Evolutionary conservation across 2,329 filamentous ascomycete species (phyloP), one percentile per base, ranked within the genome.

Genomic region (Nemania abortiva): DNA sequence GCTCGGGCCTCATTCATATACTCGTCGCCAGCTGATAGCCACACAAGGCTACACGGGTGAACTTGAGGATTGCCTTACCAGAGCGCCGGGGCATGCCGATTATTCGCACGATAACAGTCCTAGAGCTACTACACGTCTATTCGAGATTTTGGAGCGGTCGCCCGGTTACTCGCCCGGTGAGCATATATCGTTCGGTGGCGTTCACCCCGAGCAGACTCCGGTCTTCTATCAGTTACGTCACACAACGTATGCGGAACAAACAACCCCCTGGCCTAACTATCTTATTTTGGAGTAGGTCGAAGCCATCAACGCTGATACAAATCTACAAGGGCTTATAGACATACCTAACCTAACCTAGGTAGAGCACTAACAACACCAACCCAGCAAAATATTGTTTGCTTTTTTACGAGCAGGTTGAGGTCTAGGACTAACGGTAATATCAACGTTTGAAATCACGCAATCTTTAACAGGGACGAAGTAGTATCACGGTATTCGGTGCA

Each of bases 41-140:
- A 50, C 29, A 57, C 24, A 13, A 22, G n/a, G 54, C 49, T 50
- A 57, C 45, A 50, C 60, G 58, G 34, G 29, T 18, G 29, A 22
- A 45, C 39, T 42, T 18, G 34, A 47, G 50, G 34, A 22, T 59
- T 63, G 54, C 29, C 42, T 49, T 69, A 64, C 63, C 63, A 54
- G 27, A 52, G 34, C 39, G 45, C 60, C 52, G 69, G 53, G 62
- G 60, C 47, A 53, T 50, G 42, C 39, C 34, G 47, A 27, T 6
- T 49, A 50, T 57, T 29, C 11, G 18, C 37, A 34, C 57, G 29
- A 54, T 27, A 5, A 20, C 29, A 6, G 18, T 20, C 55, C 2
- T 27, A 20, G 15, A 42, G 47, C 20, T 13, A 56, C 20, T 22
- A 56, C 11, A 15, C 15, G 29, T 53, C 9, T 50, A 37, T 57